Evolutionary conservation across 2,329 filamentous ascomycete species (phyloP), one percentile per base, ranked within the genome.

Genomic region (Taxawa tesnikishii): DNA sequence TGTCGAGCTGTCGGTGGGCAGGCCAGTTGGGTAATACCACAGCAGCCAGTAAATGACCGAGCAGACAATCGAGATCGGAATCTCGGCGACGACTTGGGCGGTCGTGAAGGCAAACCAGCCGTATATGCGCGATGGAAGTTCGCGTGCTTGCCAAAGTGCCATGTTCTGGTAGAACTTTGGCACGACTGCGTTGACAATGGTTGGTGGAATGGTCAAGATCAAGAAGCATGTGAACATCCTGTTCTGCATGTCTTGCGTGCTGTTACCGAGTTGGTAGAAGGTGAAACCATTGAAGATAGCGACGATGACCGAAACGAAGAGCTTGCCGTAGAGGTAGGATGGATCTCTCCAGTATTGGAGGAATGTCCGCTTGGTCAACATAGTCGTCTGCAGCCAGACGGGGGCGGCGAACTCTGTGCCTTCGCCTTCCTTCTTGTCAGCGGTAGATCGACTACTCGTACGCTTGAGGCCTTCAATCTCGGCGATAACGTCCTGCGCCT

Each of bases 201-300:
- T 77, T 0, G 79, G 75, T 0, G 79, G 76, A 32, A 84, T 54
- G 25, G 63, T 53, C 17, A 66, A 36, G 40, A 65, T 64, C 23
- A 79, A 54, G 31, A 79, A 65, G 38, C 77, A 69, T 14, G 79
- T 79, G 63, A 88, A 87, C 70, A 85, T 77, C 44, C 79, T 70
- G 55, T 82, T 75, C 49, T 85, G 79, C 67, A 85, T 75, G 45
- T 80, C 78, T 10, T 69, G 65, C 29, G 80, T 62, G 0, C 64
- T 68, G 51, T 75, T 63, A 3, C 75, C 76, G 3, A 83, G 67
- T 43, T 76, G 62, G 63, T 69, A 84, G 59, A 83, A 85, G 4
- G 79, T 83, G 56, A 83, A 84, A 14, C 78, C 79, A 56, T 83
- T 83, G 65, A 85, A 83, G 51, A 84, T 73, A 11, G 77, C 80